Evolutionary conservation across 108 stramenopile species (phyloP).

Genomic region (Cyclotella sp.): DNA sequence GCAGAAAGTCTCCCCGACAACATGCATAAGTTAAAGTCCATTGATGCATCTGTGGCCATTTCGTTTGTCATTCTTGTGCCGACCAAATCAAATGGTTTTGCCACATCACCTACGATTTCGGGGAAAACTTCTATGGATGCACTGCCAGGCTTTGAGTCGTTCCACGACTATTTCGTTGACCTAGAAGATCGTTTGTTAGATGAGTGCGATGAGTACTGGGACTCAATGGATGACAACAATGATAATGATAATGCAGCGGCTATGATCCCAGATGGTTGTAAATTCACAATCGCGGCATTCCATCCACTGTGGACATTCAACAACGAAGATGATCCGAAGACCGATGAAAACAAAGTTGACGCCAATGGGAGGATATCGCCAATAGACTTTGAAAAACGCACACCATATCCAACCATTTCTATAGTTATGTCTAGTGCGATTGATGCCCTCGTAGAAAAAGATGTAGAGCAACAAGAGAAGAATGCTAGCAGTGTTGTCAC

Average conservation of each 20-base stretch:
- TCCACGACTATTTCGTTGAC: slow-evolving; percentile 70
- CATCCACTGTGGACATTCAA: slow-evolving; percentile 76
- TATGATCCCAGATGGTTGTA: slow-evolving; percentile 32
- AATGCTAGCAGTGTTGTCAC: slow-evolving; percentile 35
- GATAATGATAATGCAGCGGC: background rate
- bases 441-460: slow-evolving; percentile 41
- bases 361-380: slow-evolving; percentile 18
- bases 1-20: background rate
- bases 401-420: slow-evolving; percentile 72
- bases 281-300: slow-evolving; percentile 77
- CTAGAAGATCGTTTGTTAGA: slow-evolving; percentile 68
- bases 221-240: slow-evolving; percentile 20
- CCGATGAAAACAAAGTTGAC: slow-evolving; percentile 7
- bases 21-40: slow-evolving; percentile 6
- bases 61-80: slow-evolving; percentile 61
- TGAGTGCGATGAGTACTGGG: slow-evolving; percentile 55
- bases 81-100: slow-evolving; percentile 1
- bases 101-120: background rate
- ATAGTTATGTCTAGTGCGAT: slow-evolving; percentile 71
- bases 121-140: background rate
- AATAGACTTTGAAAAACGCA: slow-evolving; percentile 68
- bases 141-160: slow-evolving; percentile 52
- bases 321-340: slow-evolving; percentile 6
- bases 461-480: background rate
- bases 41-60: slow-evolving; percentile 69